Evolutionary conservation across 768 basidiomycete species (phyloP), one percentile per base, ranked within the genome.

Genomic region (Rhizopogon vesiculosus): DNA sequence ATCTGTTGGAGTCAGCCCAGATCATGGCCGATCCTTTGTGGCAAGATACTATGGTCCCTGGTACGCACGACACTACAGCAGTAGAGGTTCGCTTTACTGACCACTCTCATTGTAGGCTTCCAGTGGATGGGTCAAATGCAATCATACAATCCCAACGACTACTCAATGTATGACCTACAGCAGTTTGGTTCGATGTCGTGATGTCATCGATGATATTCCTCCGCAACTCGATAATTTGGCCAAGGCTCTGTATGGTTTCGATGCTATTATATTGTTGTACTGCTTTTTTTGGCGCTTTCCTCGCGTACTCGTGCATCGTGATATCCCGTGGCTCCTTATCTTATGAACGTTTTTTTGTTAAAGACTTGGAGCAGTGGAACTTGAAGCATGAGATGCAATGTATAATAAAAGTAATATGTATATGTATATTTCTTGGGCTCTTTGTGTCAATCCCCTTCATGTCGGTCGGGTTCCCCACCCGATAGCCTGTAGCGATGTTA

Each of bases 1-100:
- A 82, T 41, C 78, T 87, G 28, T 61, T 87, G 66, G 79, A 85
- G 52, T 82, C 82, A 25, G 78, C 86, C 63, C 82, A 85, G 60
- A 77, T 81, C 31, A 65, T 87, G 62, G 72, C 76, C 15, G 79
- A 85, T 63, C 77, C 80, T 43, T 69, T 71, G 3, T 86, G 83
- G 84, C 78, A 77, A 39, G 81, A 82, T 63, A 76, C 79, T 29
- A 69, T 77, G 1, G 59, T 84, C 40, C 79, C 84, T 62, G 79
- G 84, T 85, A 59, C 61, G 80, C 66, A 5, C 19, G 22, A 22
- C n/a, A 9, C 16, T 40, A 18, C 13, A 15, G 28, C 3, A n/a
- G 3, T n/a, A 41, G 15, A 10, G 5, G 25, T 38, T 43, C 38
- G 1, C 22, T n/a, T 46, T 38, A 25, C 40, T 43, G 18, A 38